Evolutionary conservation across 768 basidiomycete genomes (phyloP).

Genomic region (Leccinellum rugosiceps): DNA sequence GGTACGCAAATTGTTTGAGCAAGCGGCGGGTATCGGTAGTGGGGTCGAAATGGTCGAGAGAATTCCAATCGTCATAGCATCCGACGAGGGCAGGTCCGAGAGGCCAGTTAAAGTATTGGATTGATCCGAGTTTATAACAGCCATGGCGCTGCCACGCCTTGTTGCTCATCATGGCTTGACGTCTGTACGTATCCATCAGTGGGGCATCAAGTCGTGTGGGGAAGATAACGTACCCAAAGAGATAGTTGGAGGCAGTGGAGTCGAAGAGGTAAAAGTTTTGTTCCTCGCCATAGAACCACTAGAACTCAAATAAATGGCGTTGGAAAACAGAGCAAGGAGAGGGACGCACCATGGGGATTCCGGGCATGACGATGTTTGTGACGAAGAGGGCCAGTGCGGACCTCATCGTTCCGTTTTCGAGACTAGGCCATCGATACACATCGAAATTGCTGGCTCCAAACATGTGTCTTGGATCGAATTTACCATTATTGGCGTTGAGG

Average conservation of each 20-base stretch:
- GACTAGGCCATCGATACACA: slow-evolving; percentile 89
- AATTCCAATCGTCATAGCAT: slow-evolving; percentile 88
- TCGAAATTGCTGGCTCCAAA: slow-evolving; percentile 94
- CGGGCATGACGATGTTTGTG: slow-evolving; percentile 79
- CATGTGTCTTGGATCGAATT: slow-evolving; percentile 83
- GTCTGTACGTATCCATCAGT: slow-evolving; percentile 44
- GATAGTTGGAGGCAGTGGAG: slow-evolving; percentile 87
- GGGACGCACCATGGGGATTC: slow-evolving; percentile 65
- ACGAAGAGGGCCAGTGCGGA: slow-evolving; percentile 79
- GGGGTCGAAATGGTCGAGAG: slow-evolving; percentile 93
- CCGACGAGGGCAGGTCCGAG: slow-evolving; percentile 75
- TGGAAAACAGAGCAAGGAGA: background rate
- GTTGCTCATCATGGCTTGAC: slow-evolving; percentile 86
- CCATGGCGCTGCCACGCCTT: slow-evolving; percentile 92
- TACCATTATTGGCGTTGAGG: slow-evolving; percentile 62
- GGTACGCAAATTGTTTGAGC: slow-evolving; percentile 66
- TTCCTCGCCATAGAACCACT: slow-evolving; percentile 90
- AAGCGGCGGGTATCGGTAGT: slow-evolving; percentile 74
- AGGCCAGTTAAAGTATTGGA: slow-evolving; percentile 93
- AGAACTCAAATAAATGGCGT: background rate
- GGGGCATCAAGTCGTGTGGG: background rate
- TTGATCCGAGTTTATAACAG: slow-evolving; percentile 86
- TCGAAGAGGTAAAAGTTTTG: slow-evolving; percentile 88
- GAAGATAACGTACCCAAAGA: slow-evolving; percentile 62
- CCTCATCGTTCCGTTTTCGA: slow-evolving; percentile 79